Percentiles rank a stretch among this genome's conserved stretches.
Conservation (phyloP, 345 rosid genomes). For the Aquilaria malaccensis region DNA sequence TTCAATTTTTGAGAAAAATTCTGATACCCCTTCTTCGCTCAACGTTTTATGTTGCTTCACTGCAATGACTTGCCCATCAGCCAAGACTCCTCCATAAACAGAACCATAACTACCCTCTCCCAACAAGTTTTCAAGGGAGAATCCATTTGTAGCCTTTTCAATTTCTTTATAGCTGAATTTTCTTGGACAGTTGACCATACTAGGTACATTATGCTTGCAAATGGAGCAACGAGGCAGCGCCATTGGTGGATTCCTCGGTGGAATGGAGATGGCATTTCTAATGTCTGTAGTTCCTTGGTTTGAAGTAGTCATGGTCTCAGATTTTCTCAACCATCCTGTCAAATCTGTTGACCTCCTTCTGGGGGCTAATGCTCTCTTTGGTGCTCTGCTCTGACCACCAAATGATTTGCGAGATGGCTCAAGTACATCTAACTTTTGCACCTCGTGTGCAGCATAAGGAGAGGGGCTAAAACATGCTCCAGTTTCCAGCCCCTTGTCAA, state of each 20-base stretch:
- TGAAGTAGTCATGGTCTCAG: neutral
- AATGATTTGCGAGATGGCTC: no score
- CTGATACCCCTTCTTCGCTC: constrained; percentile 45
- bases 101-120: constrained; percentile 56
- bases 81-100: constrained; percentile 43
- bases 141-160: constrained; percentile 42
- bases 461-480: no score
- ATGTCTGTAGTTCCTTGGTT: constrained; percentile 10
- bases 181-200: constrained; percentile 42
- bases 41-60: constrained; percentile 46
- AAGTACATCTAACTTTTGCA: no score
- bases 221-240: constrained; percentile 60
- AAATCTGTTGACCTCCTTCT: no score
- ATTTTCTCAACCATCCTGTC: no score
- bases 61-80: constrained; percentile 51
- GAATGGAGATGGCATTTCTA: constrained; percentile 23
- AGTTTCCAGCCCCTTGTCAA: no score
- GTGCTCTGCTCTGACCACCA: no score
- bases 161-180: constrained; percentile 39
- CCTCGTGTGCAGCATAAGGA: neutral
- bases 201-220: constrained; percentile 45
- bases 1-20: constrained; percentile 60
- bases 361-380: no score
- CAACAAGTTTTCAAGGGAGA: constrained; percentile 36
- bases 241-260: constrained; percentile 31